Evolutionary conservation across 2,329 filamentous ascomycete genomes (phyloP), one percentile per base, ranked within the genome.

Genomic region (Beauveria sp.): DNA sequence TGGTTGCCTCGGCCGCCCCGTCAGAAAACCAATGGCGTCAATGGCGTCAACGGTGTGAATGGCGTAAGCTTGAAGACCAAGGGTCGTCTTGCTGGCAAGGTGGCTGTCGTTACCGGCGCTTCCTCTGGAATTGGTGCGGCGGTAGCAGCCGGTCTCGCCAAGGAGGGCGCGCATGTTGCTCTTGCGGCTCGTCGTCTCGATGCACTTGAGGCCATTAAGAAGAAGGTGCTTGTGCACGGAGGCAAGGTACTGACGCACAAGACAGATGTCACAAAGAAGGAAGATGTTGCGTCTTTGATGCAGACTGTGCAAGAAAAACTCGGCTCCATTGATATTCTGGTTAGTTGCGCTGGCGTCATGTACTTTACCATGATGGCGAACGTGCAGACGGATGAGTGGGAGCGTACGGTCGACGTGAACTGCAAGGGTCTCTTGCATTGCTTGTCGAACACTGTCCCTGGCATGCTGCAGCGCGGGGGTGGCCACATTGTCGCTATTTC

Each of bases 321-420:
- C 0, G 90, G 89, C 0, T 83, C 86, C 0, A 79, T 92, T 50
- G 90, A 93, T 70, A 89, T 92, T 56, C 81, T 93, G n/a, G 84
- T 93, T 55, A 85, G 85, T 46, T 91, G 89, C 68, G 90, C 90
- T 0, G 90, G 90, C 41, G 90, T 93, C 70, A 93, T 93, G 90
- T 93, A 93, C 76, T 93, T 86, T 75, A 92, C 90, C 59, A 86
- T 92, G 85, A 92, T 93, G 90, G 84, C 86, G 61, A 92, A 92
- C 70, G 81, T 78, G 18, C 82, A 88, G 64, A 83, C 79, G 0
- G 87, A 90, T 5, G 86, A 93, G 67, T 93, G 90, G 90, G 86
- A 92, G 64, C 87, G 84, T 62, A 92, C 89, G 0, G 89, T 93
- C 47, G 90, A 92, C 67, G 88, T 93, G 66, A 93, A 93, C 77